Conservation (phyloP, 805 yeast species). For the Candida argentea region DNA sequence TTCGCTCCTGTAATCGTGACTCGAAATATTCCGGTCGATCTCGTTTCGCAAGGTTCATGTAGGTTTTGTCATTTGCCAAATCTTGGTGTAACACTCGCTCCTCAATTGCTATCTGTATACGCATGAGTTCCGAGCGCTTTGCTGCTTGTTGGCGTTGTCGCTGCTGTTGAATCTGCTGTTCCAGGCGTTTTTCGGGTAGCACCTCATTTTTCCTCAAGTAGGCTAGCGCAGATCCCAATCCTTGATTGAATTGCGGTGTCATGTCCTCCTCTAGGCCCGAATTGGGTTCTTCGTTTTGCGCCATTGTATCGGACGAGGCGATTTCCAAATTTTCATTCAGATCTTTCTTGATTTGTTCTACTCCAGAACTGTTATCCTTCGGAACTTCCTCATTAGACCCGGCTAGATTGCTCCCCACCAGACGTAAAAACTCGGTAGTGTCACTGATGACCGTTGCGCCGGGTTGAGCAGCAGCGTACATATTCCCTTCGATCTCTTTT, state of each 20-base stretch:
- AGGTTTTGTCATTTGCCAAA: constrained; percentile 16
- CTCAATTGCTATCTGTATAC: constrained; percentile 21
- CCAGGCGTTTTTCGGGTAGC: constrained; percentile 4
- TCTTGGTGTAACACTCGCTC: constrained; percentile 22
- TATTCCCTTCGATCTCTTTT: constrained; percentile 6
- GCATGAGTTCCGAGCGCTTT: constrained; percentile 19
- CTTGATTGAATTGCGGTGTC: constrained; percentile 8
- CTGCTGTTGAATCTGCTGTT: constrained; percentile 8
- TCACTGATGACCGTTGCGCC: constrained; percentile 18
- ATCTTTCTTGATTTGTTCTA: background rate
- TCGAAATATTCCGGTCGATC: constrained; percentile 20
- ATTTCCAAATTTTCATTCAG: constrained; percentile 3
- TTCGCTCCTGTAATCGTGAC: constrained; percentile 18
- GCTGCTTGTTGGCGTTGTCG: constrained; percentile 10
- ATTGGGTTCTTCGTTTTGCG: background rate
- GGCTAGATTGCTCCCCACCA: background rate
- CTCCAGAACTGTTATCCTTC: background rate
- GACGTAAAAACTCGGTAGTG: constrained; percentile 26
- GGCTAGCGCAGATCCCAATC: constrained; percentile 19
- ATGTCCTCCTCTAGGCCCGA: background rate
- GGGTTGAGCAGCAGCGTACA: constrained; percentile 1
- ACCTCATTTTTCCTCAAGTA: constrained; percentile 16
- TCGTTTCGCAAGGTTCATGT: constrained; percentile 14
- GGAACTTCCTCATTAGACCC: too few species aligned
- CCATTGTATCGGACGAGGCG: constrained; percentile 5